These are phyloP conservation scores for Penicillium sp. DNA, from an alignment of 2,329 filamentous ascomycete species.

Conservation along the genomic window DNA sequence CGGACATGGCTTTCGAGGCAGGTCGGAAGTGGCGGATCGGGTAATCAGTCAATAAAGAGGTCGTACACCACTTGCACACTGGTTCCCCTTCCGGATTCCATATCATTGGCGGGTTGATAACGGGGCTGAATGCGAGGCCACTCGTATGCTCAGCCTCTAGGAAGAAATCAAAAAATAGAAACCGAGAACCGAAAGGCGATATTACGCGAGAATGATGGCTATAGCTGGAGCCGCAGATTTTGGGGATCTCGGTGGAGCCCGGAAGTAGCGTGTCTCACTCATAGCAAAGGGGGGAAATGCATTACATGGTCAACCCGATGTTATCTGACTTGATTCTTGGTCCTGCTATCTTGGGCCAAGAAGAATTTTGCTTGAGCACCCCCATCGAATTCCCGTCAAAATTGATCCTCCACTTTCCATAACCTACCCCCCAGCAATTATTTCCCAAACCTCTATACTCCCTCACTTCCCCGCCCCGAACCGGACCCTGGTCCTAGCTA, in stretches of 20 bases:
- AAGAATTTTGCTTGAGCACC: not conserved
- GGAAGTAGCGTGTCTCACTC: constrained; percentile 14
- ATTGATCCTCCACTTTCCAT: constrained; percentile 4
- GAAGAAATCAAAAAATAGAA: not conserved
- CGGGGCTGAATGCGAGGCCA: constrained; percentile 10
- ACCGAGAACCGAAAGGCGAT: not conserved
- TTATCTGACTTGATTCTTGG: not conserved
- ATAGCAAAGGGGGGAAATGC: not conserved
- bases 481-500: constrained; percentile 10
- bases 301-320: not conserved
- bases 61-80: not conserved
- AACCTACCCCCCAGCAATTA: constrained; percentile 4
- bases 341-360: not conserved
- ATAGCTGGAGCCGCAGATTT: not conserved
- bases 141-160: constrained; percentile 4
- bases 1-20: not conserved
- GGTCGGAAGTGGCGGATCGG: constrained; percentile 14
- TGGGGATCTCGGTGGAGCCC: not conserved
- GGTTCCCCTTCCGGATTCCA: constrained; percentile 12
- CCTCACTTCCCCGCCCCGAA: constrained; percentile 13
- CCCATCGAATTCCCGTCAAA: not conserved
- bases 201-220: constrained; percentile 21
- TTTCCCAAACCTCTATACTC: constrained; percentile 6
- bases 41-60: constrained; percentile 12
- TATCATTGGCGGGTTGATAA: constrained; percentile 20